Evolutionary conservation across 78 protist genomes (phyloP).

Genomic region (Dictyostelium brefeldianum): DNA sequence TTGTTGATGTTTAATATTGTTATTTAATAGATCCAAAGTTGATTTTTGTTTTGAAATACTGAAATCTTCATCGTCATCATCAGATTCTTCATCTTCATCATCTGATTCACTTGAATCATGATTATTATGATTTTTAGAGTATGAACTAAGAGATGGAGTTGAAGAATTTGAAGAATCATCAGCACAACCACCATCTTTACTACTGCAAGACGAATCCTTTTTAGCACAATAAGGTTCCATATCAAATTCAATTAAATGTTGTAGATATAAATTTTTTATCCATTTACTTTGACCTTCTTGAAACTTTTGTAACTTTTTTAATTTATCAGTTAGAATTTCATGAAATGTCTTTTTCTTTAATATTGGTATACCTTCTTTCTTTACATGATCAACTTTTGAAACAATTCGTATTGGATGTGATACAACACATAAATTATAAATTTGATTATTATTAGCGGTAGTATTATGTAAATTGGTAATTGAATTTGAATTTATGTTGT

Average conservation of each 20-base stretch:
- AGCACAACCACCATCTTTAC: not conserved
- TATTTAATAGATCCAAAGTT: not conserved
- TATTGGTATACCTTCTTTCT: constrained; percentile 72
- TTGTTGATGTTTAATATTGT: not conserved
- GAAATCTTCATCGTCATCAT: not conserved
- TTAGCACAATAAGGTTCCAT: constrained; percentile 24
- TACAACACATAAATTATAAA: constrained; percentile 16
- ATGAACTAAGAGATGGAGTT: not conserved
- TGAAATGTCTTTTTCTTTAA: constrained; percentile 68
- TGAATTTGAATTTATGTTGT: constrained; percentile 2
- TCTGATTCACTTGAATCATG: not conserved
- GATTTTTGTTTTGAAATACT: not conserved
- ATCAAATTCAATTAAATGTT: constrained; percentile 43
- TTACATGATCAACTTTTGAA: constrained; percentile 74
- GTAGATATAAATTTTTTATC: constrained; percentile 58
- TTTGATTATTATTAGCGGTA: not conserved
- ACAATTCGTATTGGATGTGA: constrained; percentile 73
- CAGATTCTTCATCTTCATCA: not conserved
- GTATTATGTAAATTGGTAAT: not conserved
- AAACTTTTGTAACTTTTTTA: constrained; percentile 34
- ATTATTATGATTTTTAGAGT: not conserved
- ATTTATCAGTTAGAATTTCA: constrained; percentile 59
- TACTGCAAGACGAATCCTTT: too few species aligned
- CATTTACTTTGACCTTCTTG: constrained; percentile 71
- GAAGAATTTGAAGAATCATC: constrained; percentile 15